A percentile compares a stretch with the other conserved stretches of the same genome.
Conservation (phyloP, 345 rosid species). For the Mangifera indica region DNA sequence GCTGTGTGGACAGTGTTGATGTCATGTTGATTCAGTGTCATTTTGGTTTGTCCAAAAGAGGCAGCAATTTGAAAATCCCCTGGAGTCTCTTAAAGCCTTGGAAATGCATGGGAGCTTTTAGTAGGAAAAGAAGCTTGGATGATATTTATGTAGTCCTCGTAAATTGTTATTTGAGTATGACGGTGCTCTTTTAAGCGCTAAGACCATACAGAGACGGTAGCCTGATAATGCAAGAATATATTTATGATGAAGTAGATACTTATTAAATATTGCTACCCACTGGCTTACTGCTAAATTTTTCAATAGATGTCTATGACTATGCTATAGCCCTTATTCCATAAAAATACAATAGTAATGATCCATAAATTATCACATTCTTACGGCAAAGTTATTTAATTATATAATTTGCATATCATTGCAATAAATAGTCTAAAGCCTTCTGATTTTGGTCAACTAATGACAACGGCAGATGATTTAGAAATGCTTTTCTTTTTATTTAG, state of each 20-base stretch:
- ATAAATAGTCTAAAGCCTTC: background rate
- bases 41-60: background rate
- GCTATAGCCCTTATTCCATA: background rate
- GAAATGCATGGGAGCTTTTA: constrained; percentile 1
- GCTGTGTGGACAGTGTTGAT: background rate
- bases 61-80: background rate
- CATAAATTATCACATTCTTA: background rate
- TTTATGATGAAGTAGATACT: background rate
- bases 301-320: background rate
- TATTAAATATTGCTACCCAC: background rate
- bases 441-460: background rate
- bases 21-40: background rate
- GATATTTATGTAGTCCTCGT: background rate
- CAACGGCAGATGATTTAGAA: background rate
- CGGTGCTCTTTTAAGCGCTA: background rate
- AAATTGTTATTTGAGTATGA: background rate
- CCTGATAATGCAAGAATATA: background rate
- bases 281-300: background rate
- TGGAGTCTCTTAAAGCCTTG: background rate
- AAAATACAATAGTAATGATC: background rate
- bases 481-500: background rate
- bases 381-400: background rate
- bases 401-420: background rate
- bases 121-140: background rate
- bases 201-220: background rate